Base-by-base conservation (phyloP, 2,329 filamentous ascomycete genomes). In the Anisogramma anomala region DNA sequence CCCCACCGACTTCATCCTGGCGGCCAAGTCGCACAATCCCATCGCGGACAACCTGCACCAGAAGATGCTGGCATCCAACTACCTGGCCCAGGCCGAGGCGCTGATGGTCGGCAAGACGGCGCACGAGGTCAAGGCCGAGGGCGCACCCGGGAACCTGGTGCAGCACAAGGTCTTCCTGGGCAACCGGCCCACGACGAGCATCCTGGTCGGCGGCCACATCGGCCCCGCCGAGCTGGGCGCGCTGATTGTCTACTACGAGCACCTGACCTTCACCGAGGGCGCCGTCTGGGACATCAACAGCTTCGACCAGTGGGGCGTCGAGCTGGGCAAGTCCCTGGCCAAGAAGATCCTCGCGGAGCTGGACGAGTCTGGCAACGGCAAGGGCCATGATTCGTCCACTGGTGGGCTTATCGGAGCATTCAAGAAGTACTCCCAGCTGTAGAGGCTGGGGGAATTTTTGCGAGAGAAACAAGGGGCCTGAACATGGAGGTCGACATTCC, bases 121-220 rank as follows among this genome's bases (percentile, higher is more conserved):
- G 30, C 82, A 87, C 31, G 69, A 88, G 63, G 81, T 91, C 49
- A 78, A 80, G 59, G 74, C 78, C 34, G 84, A 93, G 65, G 80
- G 79, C 42, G 74, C 79, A 18, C 67, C 80, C 10, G 79, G 82
- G 38, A 71, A 79, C 50, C 74, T 98, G 34, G 81, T 94, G 27
- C 80, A 88, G n/a, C 91, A 98, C 79, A 98, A 98, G 80, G 91
- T 93, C 47, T 98, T 98, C 81, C 69, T 94, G 39, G 91, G 91
- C 52, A 98, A 98, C 77, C 79, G 91, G 41, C 91, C 91, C 25
- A 98, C 91, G 7, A 98, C 91, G 20, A 91, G 83, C 53, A 94
- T 98, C 57, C 72, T 98, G 15, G 76, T 79, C 1, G 85, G 89
- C 33, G 83, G 88, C 55, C 81, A 85, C 70, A 96, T 98, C 60